Conservation (phyloP, 176 grass and related monocot species). For the Echinochloa phyllopogon region DNA sequence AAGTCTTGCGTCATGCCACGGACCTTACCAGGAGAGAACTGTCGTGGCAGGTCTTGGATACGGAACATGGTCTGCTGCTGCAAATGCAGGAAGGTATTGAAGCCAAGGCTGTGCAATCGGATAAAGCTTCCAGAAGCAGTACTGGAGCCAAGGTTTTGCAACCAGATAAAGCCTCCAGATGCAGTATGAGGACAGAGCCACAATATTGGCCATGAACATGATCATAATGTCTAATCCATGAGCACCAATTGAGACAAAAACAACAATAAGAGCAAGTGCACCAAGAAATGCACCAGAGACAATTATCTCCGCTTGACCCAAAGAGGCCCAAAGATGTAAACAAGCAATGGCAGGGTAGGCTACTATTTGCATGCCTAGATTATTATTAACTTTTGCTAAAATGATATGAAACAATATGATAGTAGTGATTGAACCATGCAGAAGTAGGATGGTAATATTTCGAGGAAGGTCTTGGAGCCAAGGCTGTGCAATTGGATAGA, state of each 20-base stretch:
- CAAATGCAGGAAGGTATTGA: background rate
- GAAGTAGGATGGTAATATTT: background rate
- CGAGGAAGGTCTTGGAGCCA: background rate
- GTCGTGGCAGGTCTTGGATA: slow-evolving; percentile 7
- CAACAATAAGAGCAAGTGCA: background rate
- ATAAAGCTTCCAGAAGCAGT: background rate
- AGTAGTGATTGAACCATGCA: background rate
- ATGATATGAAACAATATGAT: background rate
- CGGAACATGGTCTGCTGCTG: background rate
- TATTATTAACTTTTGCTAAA: background rate
- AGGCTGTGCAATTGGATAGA: background rate
- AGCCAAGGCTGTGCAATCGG: background rate
- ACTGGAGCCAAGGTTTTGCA: too few relatives aligned
- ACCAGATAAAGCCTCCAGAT: background rate
- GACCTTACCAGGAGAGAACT: background rate
- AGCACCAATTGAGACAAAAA: background rate
- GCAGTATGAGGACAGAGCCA: background rate
- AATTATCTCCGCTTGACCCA: background rate
- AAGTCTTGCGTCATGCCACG: slow-evolving; percentile 37
- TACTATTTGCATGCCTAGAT: background rate
- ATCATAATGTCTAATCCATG: background rate
- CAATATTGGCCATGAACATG: background rate
- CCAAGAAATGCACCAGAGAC: background rate
- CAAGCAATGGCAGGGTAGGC: background rate
- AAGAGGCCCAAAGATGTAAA: background rate